Evolutionary conservation across 495 filamentous ascomycete genomes (phyloP).

Genomic region (Usnea hakonensis): DNA sequence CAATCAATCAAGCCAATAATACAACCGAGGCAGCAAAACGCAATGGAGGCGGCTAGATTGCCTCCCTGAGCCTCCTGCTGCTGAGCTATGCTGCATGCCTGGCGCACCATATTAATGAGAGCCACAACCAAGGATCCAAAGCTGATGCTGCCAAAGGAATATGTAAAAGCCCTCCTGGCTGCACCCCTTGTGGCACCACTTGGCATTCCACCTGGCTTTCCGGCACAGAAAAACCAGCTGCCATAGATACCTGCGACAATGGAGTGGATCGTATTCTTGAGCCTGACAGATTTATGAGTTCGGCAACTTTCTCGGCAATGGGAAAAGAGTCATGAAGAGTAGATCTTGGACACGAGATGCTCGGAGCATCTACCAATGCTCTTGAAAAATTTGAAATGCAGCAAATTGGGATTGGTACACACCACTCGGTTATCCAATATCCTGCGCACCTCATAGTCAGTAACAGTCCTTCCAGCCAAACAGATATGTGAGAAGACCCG

Average conservation of each 20-base stretch:
- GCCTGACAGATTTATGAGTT: background rate
- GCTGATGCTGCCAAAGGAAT: slow-evolving; percentile 85
- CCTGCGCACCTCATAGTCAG: slow-evolving; percentile 24
- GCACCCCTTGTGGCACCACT: slow-evolving; percentile 65
- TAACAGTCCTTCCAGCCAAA: background rate
- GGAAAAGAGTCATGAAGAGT: background rate
- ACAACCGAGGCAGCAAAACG: slow-evolving; percentile 66
- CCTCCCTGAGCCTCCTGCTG: slow-evolving; percentile 56
- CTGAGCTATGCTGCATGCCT: slow-evolving; percentile 66
- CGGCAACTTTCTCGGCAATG: background rate
- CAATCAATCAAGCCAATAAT: slow-evolving; percentile 74
- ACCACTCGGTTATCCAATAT: slow-evolving; percentile 87
- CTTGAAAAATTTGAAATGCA: background rate
- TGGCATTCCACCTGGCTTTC: slow-evolving; percentile 57
- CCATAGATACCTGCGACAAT: slow-evolving; percentile 85
- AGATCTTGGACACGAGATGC: background rate
- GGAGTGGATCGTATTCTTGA: slow-evolving; percentile 87
- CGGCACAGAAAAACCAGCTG: slow-evolving; percentile 79
- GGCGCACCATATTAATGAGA: slow-evolving; percentile 75
- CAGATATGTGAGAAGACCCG: background rate
- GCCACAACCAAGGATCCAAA: slow-evolving; percentile 79
- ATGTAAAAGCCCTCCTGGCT: slow-evolving; percentile 55
- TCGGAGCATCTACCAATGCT: background rate
- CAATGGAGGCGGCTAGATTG: slow-evolving; percentile 56
- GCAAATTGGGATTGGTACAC: background rate